These are phyloP conservation scores for Paraconiothyrium brasiliense DNA, from an alignment of 2,329 filamentous ascomycete genomes.

Conservation along the genomic window DNA sequence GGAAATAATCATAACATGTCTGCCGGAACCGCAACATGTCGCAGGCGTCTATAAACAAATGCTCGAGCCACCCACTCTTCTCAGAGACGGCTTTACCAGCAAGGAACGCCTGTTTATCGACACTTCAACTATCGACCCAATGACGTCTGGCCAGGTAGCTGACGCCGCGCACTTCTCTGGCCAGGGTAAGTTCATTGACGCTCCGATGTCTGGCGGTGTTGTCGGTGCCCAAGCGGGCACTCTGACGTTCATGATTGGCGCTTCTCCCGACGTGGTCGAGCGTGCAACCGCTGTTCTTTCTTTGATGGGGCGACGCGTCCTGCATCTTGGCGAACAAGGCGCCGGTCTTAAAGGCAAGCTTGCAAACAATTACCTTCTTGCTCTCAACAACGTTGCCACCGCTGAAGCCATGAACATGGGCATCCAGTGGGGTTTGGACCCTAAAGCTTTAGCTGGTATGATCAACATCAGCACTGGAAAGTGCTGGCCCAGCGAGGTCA, in stretches of 20 bases:
- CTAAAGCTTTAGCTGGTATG: conserved; percentile 77
- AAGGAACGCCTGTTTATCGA: conserved; percentile 87
- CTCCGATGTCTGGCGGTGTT: conserved; percentile 96
- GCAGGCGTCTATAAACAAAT: conserved; percentile 83
- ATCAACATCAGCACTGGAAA: conserved; percentile 94
- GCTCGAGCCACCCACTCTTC: conserved; percentile 66
- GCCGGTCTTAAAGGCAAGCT: conserved; percentile 90
- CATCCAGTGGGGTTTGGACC: conserved; percentile 69
- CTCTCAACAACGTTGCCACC: conserved; percentile 85
- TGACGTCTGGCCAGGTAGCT: conserved; percentile 81
- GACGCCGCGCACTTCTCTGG: conserved; percentile 71
- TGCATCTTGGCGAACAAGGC: conserved; percentile 86
- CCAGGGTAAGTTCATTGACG: conserved; percentile 85
- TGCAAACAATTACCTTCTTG: conserved; percentile 96
- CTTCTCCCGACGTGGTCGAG: conserved; percentile 67
- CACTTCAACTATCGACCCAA: conserved; percentile 94
- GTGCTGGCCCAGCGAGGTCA: conserved; percentile 95
- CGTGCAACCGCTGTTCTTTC: conserved; percentile 74
- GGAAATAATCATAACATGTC: conserved; percentile 87
- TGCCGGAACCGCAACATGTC: conserved; percentile 90
- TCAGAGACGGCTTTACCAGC: conserved; percentile 56
- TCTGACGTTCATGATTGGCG: conserved; percentile 95
- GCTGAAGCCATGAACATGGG: conserved; percentile 74
- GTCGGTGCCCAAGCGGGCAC: conserved; percentile 88
- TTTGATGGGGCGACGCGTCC: conserved; percentile 84